phyloP scores from a whole-genome alignment of 2,329 filamentous ascomycete genomes.

The Fusarium bactridioides region DNA sequence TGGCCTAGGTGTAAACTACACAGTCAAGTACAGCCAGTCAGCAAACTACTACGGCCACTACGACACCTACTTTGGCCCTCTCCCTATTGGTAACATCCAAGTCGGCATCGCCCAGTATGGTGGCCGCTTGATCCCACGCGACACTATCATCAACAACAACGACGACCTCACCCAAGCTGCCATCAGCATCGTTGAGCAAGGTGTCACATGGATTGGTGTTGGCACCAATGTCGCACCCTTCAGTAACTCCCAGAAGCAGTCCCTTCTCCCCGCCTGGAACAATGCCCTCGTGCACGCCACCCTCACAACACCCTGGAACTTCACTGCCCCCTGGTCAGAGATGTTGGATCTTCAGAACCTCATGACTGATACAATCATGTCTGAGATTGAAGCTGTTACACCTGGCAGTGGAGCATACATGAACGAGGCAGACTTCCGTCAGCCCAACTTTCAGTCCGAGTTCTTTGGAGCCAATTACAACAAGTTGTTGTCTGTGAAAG shows the following conservation, averaged over 20 bases:
- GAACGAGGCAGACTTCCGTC: conserved; percentile 60
- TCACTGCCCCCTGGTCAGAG: conserved; percentile 36
- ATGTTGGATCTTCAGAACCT: conserved; percentile 45
- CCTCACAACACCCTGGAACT: conserved; percentile 40
- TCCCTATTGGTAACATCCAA: conserved; percentile 48
- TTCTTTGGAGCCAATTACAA: conserved; percentile 57
- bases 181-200: conserved; percentile 35
- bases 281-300: conserved; percentile 43
- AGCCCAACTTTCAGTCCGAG: conserved; percentile 51
- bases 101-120: conserved; percentile 46
- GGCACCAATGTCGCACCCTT: conserved; percentile 40
- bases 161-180: conserved; percentile 43
- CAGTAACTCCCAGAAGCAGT: conserved; percentile 39
- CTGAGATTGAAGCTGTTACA: conserved; percentile 45
- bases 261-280: conserved; percentile 53
- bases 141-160: conserved; percentile 43
- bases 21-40: conserved; percentile 7
- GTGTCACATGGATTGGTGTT: conserved; percentile 42
- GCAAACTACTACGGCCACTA: conserved; percentile 49
- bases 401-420: conserved; percentile 56
- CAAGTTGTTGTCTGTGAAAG: conserved; percentile 55
- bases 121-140: conserved; percentile 54
- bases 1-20: conserved; percentile 7
- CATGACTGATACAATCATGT: conserved; percentile 43
- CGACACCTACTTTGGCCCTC: conserved; percentile 51